These are phyloP conservation scores for Wickerhamiella brachini DNA, from an alignment of 805 yeast species.

Conservation along the genomic window DNA sequence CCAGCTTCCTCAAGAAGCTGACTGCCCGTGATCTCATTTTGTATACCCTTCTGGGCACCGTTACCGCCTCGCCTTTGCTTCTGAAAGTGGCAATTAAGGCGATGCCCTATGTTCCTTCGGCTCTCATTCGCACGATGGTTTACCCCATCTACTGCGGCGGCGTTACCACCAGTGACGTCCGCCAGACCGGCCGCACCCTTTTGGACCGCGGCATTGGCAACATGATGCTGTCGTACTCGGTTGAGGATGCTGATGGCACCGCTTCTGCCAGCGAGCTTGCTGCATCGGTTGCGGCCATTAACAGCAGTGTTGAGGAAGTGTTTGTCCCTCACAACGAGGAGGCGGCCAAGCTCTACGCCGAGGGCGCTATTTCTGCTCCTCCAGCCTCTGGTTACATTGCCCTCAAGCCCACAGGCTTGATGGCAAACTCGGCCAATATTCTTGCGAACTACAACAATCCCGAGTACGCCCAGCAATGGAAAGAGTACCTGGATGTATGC, in stretches of 20 bases:
- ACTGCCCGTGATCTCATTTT: conserved; percentile 18
- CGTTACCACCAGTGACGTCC: conserved; percentile 55
- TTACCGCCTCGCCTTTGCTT: conserved; percentile 23
- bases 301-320: conserved; percentile 51
- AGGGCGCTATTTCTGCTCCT: conserved; percentile 36
- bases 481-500: conserved; percentile 52
- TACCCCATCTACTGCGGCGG: conserved; percentile 89
- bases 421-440: conserved; percentile 60
- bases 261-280: conserved; percentile 30
- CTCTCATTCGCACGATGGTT: conserved; percentile 54
- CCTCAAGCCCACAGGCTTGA: conserved; percentile 82
- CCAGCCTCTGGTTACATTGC: conserved; percentile 90
- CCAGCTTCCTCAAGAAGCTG: conserved; percentile 18
- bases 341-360: conserved; percentile 14
- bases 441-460: conserved; percentile 47
- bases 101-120: conserved; percentile 40
- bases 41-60: conserved; percentile 21
- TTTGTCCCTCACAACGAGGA: conserved; percentile 43
- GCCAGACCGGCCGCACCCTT: conserved; percentile 53
- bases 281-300: conserved; percentile 25
- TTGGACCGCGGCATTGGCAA: conserved; percentile 65
- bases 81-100: conserved; percentile 21
- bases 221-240: conserved; percentile 90
- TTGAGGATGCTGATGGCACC: conserved; percentile 79
- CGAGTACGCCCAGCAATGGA: conserved; percentile 37